Evolutionary conservation across 2,329 filamentous ascomycete species (phyloP), one percentile per base, ranked within the genome.

Genomic region (Aspergillus unguis): DNA sequence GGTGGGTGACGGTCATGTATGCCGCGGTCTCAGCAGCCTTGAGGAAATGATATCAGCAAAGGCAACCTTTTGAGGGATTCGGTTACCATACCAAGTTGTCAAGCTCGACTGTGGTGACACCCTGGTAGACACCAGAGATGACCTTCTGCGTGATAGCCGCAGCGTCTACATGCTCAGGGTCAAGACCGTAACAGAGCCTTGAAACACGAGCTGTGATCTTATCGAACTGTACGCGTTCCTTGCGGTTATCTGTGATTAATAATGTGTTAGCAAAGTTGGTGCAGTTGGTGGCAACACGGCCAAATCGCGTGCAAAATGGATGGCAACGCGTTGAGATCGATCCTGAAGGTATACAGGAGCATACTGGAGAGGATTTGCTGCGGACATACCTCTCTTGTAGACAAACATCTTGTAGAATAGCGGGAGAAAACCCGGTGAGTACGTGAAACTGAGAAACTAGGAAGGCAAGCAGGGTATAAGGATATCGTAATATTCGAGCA

Each of bases 161-260:
- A 52, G 94, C 90, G 77, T 99, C 94, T 67, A 99, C 90, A 79
- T 99, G 94, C 64, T 89, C 92, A 46, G 88, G 84, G 71, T 99
- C 94, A 54, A 99, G 87, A 62, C 92, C 92, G 75, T 99, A 99
- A 83, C 94, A 99, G 70, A 99, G 82, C 68, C 94, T 86, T 43
- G 94, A 97, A 63, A 99, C 94, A 76, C 94, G 91, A 67, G 94
- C 94, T 69, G 94, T 97, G 84, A 99, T 99, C 81, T 99, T 99
- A 83, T 99, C 94, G 80, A 99, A 99, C 75, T 99, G 94, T 61
- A 99, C 94, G 75, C 94, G 94, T 83, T 99, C 94, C 81, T 97
- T 96, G 81, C 94, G 94, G 78, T 92, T 92, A 83, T 99, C 94
- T 97, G 65, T 35, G 42, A 54, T 50, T 48, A 40, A 36, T 53